These are phyloP conservation scores for Chrysosporium queenslandicum DNA, from an alignment of 2,329 filamentous ascomycete species.

Conservation along the genomic window DNA sequence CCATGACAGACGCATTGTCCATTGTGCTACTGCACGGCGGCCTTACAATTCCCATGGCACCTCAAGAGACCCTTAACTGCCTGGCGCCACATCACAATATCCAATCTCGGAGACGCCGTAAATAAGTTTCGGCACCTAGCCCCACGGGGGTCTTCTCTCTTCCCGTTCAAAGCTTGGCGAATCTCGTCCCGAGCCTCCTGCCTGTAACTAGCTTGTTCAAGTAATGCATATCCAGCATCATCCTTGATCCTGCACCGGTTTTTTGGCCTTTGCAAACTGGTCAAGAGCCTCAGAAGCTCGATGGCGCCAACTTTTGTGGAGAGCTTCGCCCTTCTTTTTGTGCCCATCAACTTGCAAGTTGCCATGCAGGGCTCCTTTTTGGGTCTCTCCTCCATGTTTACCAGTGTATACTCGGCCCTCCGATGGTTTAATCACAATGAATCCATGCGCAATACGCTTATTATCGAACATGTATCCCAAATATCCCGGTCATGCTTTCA, in stretches of 20 bases:
- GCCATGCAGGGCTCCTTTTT: not conserved
- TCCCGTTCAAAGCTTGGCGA: not conserved
- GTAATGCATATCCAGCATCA: not conserved
- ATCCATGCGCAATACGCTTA: not conserved
- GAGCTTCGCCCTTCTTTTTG: too few species aligned
- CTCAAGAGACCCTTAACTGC: not conserved
- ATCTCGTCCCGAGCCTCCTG: not conserved
- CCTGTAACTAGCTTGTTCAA: too few species aligned
- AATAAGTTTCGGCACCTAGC: constrained; percentile 4
- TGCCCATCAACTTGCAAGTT: too few species aligned
- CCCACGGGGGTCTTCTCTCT: not conserved
- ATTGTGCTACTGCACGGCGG: not conserved
- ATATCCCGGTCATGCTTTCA: not conserved
- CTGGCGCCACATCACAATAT: not conserved
- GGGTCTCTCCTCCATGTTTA: not conserved
- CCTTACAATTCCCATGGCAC: not conserved
- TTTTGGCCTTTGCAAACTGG: too few species aligned
- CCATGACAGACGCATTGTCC: not conserved
- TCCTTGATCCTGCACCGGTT: not conserved
- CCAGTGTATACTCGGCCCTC: not conserved
- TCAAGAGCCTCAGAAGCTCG: not conserved
- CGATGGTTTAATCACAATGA: not conserved
- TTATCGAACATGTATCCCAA: not conserved
- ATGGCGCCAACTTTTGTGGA: too few species aligned
- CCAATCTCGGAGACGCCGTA: not conserved